Evolutionary conservation across 805 yeast species (phyloP), one percentile per base, ranked within the genome.

Genomic region (Saccharomycopsis fibuligera): DNA sequence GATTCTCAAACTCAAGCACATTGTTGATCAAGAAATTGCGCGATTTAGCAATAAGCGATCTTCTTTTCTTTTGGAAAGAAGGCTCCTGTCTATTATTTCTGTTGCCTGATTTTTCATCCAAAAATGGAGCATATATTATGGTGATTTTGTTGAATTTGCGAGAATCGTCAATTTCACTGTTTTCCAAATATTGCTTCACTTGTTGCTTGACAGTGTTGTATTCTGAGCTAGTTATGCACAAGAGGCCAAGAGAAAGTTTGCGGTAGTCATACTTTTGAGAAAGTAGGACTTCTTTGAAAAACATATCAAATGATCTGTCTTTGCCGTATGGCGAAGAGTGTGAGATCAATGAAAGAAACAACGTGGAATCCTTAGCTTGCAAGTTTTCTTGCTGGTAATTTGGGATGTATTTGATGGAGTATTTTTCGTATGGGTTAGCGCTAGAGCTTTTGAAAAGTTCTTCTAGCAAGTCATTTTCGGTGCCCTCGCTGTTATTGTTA

Each of bases 281-380:
- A 5, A 48, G 44, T 21, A 72, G 49, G 1, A 67, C 60, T 2
- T 58, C 51, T 17, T 35, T 46, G 41, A 71, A 56, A 39, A 68
- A 67, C 47, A 68, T 69, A 1, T 45, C 41, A 43, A 73, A 63
- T 0, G 55, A 43, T 29, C 70, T 60, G 3, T 54, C 62, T 3
- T 50, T 51, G 1, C 78, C 77, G 45, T 69, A 74, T 3, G 74
- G 49, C 14, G 48, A 12, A n/a, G 31, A 29, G 5, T 45, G 35
- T 12, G 47, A 35, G 19, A 53, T 39, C 33, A 50, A 44, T 5
- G 51, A 42, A 14, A 53, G 25, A 10, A 53, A 19, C 10, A 50
- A 8, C 9, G 48, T 40, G 10, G 49, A 43, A 5, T 42, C 41
- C 35, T 31, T 35, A 21, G 19, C 41, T 5, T 27, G 30, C 21